These are phyloP conservation scores for Glarea lozoyensis DNA, from an alignment of 495 filamentous ascomycete species.

Conservation along the genomic window DNA sequence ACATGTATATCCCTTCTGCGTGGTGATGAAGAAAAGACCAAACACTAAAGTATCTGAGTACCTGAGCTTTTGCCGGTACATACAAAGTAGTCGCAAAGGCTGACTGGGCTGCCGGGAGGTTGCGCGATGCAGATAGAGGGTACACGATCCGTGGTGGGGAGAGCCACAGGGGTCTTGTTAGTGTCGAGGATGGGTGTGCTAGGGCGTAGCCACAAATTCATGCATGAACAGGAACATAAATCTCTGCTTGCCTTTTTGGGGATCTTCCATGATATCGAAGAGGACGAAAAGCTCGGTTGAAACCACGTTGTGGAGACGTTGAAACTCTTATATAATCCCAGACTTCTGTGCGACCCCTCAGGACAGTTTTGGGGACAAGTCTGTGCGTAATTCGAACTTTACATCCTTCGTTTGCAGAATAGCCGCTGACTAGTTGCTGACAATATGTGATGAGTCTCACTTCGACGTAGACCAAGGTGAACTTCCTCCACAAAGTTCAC, in stretches of 20 bases:
- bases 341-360: conserved; percentile 21
- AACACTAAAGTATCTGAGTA: conserved; percentile 17
- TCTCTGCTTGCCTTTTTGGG: conserved; percentile 13
- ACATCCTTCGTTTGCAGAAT: conserved; percentile 11
- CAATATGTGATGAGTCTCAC: too few relatives aligned
- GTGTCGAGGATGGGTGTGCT: conserved; percentile 18
- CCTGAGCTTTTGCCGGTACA: conserved; percentile 17
- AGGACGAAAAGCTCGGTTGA: conserved; percentile 11
- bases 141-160: conserved; percentile 18
- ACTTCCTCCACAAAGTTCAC: too few relatives aligned
- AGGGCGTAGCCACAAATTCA: conserved; percentile 23
- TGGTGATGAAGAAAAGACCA: conserved; percentile 15
- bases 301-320: conserved; percentile 17
- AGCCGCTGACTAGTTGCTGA: too few relatives aligned
- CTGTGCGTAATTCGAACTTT: conserved; percentile 21
- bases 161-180: conserved; percentile 13
- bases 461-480: too few relatives aligned
- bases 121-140: conserved; percentile 21
- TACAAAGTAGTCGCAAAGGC: conserved; percentile 12
- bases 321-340: conserved; percentile 25
- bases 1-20: conserved; percentile 20
- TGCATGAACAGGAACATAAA: conserved; percentile 23
- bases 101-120: conserved; percentile 20
- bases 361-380: conserved; percentile 19
- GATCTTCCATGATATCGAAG: conserved; percentile 5